A percentile compares a stretch with the other conserved stretches of the same genome.
These are phyloP conservation scores for Omphalotus guepiniiformis DNA, from an alignment of 768 basidiomycete species.

Conservation along the genomic window DNA sequence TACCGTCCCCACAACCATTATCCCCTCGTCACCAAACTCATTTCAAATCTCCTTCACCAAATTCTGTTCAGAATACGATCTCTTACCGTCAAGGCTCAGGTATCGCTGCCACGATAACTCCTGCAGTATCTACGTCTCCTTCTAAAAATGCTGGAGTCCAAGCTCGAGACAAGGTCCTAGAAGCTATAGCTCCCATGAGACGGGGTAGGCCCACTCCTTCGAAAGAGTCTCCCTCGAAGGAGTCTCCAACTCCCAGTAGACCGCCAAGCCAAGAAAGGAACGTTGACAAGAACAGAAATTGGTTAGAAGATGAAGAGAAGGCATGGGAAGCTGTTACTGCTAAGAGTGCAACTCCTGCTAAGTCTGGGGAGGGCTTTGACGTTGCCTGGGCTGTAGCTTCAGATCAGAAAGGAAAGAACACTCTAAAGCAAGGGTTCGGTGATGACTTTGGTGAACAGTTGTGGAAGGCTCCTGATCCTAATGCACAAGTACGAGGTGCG, in stretches of 20 bases:
- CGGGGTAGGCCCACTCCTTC: conserved; percentile 54
- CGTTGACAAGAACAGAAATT: conserved; percentile 22
- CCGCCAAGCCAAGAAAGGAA: conserved; percentile 14
- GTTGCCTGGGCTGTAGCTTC: conserved; percentile 38
- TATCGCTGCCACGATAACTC: conserved; percentile 14
- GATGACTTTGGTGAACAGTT: conserved; percentile 60
- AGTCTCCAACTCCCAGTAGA: conserved; percentile 28
- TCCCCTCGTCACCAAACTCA: conserved; percentile 33
- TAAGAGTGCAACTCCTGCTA: conserved; percentile 20
- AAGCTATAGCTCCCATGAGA: conserved; percentile 77
- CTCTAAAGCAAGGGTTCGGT: conserved; percentile 47
- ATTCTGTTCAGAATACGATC: conserved; percentile 24
- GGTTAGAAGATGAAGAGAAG: conserved; percentile 40
- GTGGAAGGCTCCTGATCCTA: conserved; percentile 47
- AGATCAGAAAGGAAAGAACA: conserved; percentile 19
- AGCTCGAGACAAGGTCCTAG: conserved; percentile 72
- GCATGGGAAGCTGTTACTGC: conserved; percentile 41
- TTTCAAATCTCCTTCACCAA: conserved; percentile 23
- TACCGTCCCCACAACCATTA: conserved; percentile 45
- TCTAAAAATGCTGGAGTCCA: conserved; percentile 54
- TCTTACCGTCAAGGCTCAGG: conserved; percentile 21
- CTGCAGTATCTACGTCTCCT: conserved; percentile 2
- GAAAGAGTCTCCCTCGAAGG: conserved; percentile 30
- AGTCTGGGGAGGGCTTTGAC: conserved; percentile 17
- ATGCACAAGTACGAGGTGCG: conserved; percentile 17